phyloP scores from a whole-genome alignment of 2,329 filamentous ascomycete genomes.

The Sclerotiophoma versabilis region DNA sequence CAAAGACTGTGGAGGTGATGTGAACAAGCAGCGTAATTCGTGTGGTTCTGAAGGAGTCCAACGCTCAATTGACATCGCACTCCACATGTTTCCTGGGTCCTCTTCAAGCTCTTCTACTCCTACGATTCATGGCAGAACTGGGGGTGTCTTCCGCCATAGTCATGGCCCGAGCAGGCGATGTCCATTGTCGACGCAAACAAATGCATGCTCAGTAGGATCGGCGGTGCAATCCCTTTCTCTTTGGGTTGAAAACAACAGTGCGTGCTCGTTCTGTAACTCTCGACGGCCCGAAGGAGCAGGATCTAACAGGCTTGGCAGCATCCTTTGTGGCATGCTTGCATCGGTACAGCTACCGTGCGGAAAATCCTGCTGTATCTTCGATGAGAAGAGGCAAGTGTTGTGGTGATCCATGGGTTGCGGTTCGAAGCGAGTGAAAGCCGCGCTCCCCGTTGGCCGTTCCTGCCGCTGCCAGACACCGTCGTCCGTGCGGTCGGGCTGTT shows the following conservation, averaged over 20 bases:
- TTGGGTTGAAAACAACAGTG: background rate
- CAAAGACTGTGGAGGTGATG: constrained; percentile 4
- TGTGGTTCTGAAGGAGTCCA: background rate
- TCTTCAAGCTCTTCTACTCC: constrained; percentile 9
- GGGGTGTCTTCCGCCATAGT: background rate
- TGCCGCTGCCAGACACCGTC: background rate
- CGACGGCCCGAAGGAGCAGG: constrained; percentile 1
- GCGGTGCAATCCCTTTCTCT: constrained; percentile 5
- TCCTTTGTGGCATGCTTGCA: background rate
- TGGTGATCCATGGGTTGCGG: constrained; percentile 7
- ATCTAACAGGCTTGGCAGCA: constrained; percentile 4
- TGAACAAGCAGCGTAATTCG: constrained; percentile 4
- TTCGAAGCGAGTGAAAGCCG: background rate
- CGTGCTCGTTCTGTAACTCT: constrained; percentile 9
- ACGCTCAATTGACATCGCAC: background rate
- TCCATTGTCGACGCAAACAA: constrained; percentile 1
- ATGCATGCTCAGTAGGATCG: background rate
- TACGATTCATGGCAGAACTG: constrained; percentile 2
- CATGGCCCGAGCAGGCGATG: background rate
- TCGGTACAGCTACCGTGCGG: constrained; percentile 3
- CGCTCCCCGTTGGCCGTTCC: constrained; percentile 1
- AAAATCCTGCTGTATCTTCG: background rate
- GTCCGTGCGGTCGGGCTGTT: constrained; percentile 1
- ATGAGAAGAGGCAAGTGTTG: constrained; percentile 2
- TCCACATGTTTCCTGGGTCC: constrained; percentile 6